Conservation (phyloP, 2,329 filamentous ascomycete species). For the Colletotrichum truncatum region DNA sequence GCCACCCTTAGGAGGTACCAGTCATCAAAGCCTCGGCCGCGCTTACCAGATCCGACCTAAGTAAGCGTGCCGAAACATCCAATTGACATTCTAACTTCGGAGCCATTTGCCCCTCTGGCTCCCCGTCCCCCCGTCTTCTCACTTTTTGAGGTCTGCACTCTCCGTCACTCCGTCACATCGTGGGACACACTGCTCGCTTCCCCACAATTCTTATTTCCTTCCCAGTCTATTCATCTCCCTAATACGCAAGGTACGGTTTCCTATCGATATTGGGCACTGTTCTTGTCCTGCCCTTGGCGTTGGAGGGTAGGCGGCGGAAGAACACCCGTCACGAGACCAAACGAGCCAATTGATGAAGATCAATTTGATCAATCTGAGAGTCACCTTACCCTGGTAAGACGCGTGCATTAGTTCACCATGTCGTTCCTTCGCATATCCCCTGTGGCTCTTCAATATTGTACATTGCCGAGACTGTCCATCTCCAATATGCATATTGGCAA, state of each 20-base stretch:
- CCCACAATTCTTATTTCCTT: constrained; percentile 27
- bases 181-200: constrained; percentile 15
- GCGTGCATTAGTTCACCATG: constrained; percentile 1
- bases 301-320: constrained; percentile 8
- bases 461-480: background rate
- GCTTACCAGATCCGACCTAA: constrained; percentile 17
- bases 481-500: background rate
- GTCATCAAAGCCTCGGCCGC: constrained; percentile 16
- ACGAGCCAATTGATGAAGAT: background rate
- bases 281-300: constrained; percentile 16
- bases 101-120: background rate
- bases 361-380: background rate
- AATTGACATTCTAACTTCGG: constrained; percentile 14
- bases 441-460: background rate
- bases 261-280: constrained; percentile 13
- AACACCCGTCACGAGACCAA: constrained; percentile 4
- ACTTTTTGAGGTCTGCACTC: constrained; percentile 10
- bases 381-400: constrained; percentile 27
- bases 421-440: background rate
- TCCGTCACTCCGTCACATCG: constrained; percentile 25
- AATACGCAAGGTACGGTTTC: constrained; percentile 11
- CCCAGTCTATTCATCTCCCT: constrained; percentile 14
- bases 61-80: constrained; percentile 10
- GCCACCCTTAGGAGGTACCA: background rate
- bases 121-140: constrained; percentile 9